phyloP scores from a whole-genome alignment of 169 alveolate genomes.

The Eimeria maxima region DNA sequence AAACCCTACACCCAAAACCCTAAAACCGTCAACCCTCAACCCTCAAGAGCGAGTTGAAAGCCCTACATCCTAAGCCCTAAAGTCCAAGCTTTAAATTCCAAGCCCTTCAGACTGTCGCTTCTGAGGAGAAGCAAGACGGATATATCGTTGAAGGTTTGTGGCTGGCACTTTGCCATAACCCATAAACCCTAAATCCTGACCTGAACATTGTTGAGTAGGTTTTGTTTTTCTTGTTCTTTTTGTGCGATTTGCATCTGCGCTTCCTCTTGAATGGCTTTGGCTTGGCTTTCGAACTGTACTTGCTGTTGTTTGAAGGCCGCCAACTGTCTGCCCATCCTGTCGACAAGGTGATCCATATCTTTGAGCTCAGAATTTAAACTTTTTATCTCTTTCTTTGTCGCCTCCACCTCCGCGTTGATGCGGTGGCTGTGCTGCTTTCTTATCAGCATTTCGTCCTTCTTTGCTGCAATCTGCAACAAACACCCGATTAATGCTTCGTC shows the following conservation, averaged over 20 bases:
- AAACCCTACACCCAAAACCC: neutral
- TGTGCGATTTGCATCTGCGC: slow-evolving; percentile 81
- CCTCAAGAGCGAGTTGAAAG: neutral
- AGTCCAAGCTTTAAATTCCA: neutral
- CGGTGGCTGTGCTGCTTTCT: slow-evolving; percentile 92
- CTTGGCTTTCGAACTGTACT: slow-evolving; percentile 89
- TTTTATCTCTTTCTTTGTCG: slow-evolving; percentile 91
- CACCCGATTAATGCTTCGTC: neutral
- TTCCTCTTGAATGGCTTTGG: slow-evolving; percentile 90
- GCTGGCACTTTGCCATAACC: neutral
- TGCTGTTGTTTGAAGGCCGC: slow-evolving; percentile 88
- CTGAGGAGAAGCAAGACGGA: neutral
- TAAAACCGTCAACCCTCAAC: neutral
- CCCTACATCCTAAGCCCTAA: neutral
- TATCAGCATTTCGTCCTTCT: slow-evolving; percentile 89
- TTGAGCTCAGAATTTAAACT: slow-evolving; percentile 90
- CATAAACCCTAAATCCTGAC: neutral
- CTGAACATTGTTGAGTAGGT: neutral
- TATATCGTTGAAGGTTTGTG: neutral
- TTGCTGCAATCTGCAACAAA: slow-evolving; percentile 58
- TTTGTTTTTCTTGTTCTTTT: neutral
- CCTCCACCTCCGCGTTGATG: slow-evolving; percentile 86
- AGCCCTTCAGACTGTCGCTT: neutral
- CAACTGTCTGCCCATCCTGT: slow-evolving; percentile 89
- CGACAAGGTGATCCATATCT: slow-evolving; percentile 92